Evolutionary conservation across 163 green algal genomes (phyloP), one percentile per base, ranked within the genome.

Genomic region (Scenedesmus sp.): DNA sequence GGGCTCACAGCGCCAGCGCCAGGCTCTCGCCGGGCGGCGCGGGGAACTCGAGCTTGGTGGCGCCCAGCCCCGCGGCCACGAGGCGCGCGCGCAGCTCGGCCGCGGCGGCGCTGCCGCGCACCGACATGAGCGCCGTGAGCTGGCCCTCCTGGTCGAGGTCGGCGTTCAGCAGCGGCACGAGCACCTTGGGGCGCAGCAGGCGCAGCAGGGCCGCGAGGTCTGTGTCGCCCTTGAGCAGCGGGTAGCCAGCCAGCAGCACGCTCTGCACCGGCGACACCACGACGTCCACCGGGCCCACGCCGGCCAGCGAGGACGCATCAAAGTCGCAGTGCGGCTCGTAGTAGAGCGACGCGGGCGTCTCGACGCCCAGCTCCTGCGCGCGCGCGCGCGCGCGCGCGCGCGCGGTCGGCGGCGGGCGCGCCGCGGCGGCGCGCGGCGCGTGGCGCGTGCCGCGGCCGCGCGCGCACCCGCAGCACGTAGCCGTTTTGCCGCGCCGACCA

Each of bases 301-400:
- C 65, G 15, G 29, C 26, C 17, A 86, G 39, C 6, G 65, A 80
- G 1, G 50, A 15, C 18, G 78, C 72, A 31, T 85, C 78, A 77
- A 91, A 93, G 84, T 97, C 72, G 54, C 84, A 91, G 80, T 96
- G 92, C 1, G 90, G 88, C 85, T 97, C 92, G 57, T 93, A 97
- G 84, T 95, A 97, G 24, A 96, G 36, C 15, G 29, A 80, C 15
- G 89, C 72, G 18, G 85, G 86, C 1, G 47, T 63, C 33, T 67
- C 36, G 26, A 70, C 70, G 6, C 60, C 63, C 26, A 39, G 34
- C 47, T 81, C 62, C 63, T 71, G 66, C 64, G 60, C 18, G 14
- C 33, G 13, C 36, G n/a, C n/a, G n/a, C n/a, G n/a, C n/a, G n/a
- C n/a, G n/a, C n/a, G n/a, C n/a, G n/a, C n/a, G n/a, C n/a, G n/a